phyloP scores from a whole-genome alignment of 768 basidiomycete species.

The Lentinula sp. region DNA sequence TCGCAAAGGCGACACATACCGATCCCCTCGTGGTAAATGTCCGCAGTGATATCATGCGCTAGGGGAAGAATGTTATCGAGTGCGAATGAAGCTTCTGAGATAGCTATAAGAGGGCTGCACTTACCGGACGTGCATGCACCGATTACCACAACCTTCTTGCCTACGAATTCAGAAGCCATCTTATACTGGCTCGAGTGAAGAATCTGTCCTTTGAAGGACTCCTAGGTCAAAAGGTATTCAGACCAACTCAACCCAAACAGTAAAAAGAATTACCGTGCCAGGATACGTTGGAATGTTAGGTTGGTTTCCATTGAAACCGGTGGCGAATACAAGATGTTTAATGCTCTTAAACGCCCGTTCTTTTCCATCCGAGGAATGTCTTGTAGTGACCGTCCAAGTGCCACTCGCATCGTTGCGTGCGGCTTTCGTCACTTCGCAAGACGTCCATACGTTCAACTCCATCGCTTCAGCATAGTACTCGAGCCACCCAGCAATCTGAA shows the following conservation, averaged over 20 bases:
- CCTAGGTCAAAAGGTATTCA: slow-evolving; percentile 22
- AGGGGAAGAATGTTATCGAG: no score
- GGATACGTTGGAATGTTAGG: background rate
- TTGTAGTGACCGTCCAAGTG: slow-evolving; percentile 36
- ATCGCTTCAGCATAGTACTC: slow-evolving; percentile 50
- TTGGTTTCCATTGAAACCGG: slow-evolving; percentile 24
- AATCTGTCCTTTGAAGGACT: slow-evolving; percentile 56
- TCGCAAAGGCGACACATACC: slow-evolving; percentile 21
- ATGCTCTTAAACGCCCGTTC: slow-evolving; percentile 31
- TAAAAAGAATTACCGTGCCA: background rate
- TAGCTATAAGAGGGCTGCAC: slow-evolving; percentile 11
- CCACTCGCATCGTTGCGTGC: slow-evolving; percentile 22
- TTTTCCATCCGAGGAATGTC: slow-evolving; percentile 18
- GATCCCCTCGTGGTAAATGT: slow-evolving; percentile 37
- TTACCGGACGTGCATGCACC: slow-evolving; percentile 59
- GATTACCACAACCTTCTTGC: slow-evolving; percentile 68
- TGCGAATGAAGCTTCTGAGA: background rate
- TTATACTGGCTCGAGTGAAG: slow-evolving; percentile 55
- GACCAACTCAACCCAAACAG: background rate
- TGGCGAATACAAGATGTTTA: slow-evolving; percentile 45
- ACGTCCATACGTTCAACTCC: slow-evolving; percentile 49
- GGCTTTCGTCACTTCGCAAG: slow-evolving; percentile 26
- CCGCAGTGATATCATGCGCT: slow-evolving; percentile 46
- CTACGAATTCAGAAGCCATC: slow-evolving; percentile 47
- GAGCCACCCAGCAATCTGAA: slow-evolving; percentile 59